Evolutionary conservation across 495 filamentous ascomycete species (phyloP).

Genomic region (Neurospora hispaniola): DNA sequence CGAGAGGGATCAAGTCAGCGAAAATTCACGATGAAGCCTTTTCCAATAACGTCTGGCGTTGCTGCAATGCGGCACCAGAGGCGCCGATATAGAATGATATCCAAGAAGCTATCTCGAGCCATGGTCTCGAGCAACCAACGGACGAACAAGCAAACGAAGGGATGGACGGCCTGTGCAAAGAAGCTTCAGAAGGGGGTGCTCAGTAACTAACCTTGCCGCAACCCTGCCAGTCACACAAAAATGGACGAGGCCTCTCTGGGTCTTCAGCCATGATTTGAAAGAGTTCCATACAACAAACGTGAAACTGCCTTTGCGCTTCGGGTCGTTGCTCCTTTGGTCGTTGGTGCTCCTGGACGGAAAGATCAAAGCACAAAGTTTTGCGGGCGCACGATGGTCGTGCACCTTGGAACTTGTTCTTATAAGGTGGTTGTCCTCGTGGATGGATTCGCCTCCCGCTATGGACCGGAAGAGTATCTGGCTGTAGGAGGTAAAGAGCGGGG

Average conservation of each 20-base stretch:
- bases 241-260: conserved; percentile 28
- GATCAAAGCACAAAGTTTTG: conserved; percentile 1
- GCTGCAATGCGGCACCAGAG: neutral
- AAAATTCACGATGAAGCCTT: neutral
- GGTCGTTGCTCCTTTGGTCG: neutral
- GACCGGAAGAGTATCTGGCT: neutral
- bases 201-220: conserved; percentile 40
- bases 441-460: neutral
- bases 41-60: neutral
- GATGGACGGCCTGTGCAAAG: neutral
- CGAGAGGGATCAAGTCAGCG: neutral
- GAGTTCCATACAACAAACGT: neutral
- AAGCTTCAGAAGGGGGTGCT: neutral
- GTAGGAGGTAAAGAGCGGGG: neutral
- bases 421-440: neutral
- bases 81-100: neutral
- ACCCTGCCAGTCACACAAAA: conserved; percentile 41
- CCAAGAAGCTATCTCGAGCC: neutral
- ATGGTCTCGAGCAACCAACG: neutral
- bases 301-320: neutral
- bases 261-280: conserved; percentile 1
- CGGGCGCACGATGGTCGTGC: neutral
- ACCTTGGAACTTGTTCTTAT: neutral
- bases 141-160: neutral
- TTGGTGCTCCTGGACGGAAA: neutral